phyloP scores from a whole-genome alignment of 2,329 filamentous ascomycete genomes.

The Huntiella savannae region DNA sequence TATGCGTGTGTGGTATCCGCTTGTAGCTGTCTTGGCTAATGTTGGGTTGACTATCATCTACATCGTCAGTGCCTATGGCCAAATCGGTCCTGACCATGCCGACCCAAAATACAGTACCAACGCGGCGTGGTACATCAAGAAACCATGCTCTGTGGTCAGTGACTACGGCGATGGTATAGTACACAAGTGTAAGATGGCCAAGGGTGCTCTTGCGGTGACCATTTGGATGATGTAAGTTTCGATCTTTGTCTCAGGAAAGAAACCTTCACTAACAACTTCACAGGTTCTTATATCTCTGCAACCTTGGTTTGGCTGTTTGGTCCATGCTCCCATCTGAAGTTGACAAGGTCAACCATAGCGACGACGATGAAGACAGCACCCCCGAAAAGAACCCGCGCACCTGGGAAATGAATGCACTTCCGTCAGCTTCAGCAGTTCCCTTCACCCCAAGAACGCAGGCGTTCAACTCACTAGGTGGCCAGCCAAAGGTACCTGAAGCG shows the following conservation, averaged over 20 bases:
- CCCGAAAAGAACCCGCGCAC: constrained; percentile 16
- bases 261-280: constrained; percentile 5
- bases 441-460: constrained; percentile 50
- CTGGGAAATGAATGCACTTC: constrained; percentile 40
- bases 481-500: constrained; percentile 14
- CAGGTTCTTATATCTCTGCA: constrained; percentile 7
- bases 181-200: constrained; percentile 47
- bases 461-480: constrained; percentile 38
- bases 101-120: constrained; percentile 43
- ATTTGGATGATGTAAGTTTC: constrained; percentile 47
- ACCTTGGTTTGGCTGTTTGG: constrained; percentile 33
- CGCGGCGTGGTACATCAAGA: constrained; percentile 56
- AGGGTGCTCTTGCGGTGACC: constrained; percentile 44
- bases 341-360: constrained; percentile 26
- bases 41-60: constrained; percentile 40
- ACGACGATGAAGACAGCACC: constrained; percentile 22
- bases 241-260: not conserved
- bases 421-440: constrained; percentile 19
- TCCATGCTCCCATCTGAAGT: constrained; percentile 36
- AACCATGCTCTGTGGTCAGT: constrained; percentile 31
- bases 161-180: constrained; percentile 23
- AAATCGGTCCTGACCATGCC: constrained; percentile 53
- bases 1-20: constrained; percentile 51
- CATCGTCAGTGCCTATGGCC: constrained; percentile 46
- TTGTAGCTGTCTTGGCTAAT: constrained; percentile 42